Conservation (phyloP, 2,329 filamentous ascomycete genomes). For the Aureobasidium subglaciale region DNA sequence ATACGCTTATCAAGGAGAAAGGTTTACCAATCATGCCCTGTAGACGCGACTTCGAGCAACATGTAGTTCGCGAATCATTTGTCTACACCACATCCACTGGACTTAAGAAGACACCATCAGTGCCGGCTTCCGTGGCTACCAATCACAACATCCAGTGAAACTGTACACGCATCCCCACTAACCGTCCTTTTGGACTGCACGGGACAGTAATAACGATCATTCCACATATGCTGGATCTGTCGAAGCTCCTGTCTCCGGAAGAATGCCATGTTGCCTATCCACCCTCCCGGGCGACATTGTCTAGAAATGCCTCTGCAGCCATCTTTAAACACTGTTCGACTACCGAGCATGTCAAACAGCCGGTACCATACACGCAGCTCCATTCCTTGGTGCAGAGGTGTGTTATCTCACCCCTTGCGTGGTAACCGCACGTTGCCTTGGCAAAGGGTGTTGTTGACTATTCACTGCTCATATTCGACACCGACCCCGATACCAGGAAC, state of each 20-base stretch:
- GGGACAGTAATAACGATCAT: background rate
- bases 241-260: background rate
- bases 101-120: no score
- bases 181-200: no score
- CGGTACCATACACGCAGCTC: background rate
- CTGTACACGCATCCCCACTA: no score
- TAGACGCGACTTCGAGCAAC: no score
- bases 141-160: no score
- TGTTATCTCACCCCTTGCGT: slow-evolving; percentile 2
- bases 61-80: no score
- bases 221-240: background rate
- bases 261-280: background rate
- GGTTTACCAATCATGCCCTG: no score
- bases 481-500: background rate
- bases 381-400: background rate
- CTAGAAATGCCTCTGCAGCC: background rate
- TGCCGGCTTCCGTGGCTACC: background rate
- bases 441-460: background rate
- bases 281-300: background rate
- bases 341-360: background rate
- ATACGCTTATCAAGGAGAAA: no score
- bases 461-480: background rate
- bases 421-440: background rate
- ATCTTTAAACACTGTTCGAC: background rate
- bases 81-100: no score